Evolutionary conservation across 805 yeast species (phyloP), one percentile per base, ranked within the genome.

Genomic region (Cyberlindnera mississippiensis): DNA sequence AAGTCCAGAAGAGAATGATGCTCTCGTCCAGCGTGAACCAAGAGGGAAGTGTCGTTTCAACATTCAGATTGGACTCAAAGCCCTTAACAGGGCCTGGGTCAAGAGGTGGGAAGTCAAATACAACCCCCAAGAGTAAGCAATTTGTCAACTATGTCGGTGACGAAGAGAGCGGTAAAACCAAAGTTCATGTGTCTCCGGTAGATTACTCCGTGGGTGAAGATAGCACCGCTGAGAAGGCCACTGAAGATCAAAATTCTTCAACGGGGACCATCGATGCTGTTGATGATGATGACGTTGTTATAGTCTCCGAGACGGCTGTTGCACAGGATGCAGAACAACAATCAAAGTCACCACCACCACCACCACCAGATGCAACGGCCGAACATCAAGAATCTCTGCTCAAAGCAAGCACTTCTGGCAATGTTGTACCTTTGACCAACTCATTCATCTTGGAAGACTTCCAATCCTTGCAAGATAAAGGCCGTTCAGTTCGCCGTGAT

Each of bases 81-180:
- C 62, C 62, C 11, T 22, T 57, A 1, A 22, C 39, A 15, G 62
- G 62, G 0, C 60, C 60, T 1, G 62, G 62, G 2, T 56, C 61
- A 10, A 48, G 62, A 43, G 57, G 59, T 16, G 57, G 59, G 9
- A 38, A 24, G 7, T 19, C 18, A 16, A 35, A 33, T 8, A 4
- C 35, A 17, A 28, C 4, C 15, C 11, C 8, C 24, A 19, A 24
- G 17, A 19, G 13, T 6, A 24, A 28, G 17, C 18, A 27, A 6
- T 27, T 27, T 27, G 29, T 27, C 29, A 27, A 27, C 12, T 27
- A 20, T 9, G 24, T 20, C 9, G 24, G 24, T 20, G 24, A 20
- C 9, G 24, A 20, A 20, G 24, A 20, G 24, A 20, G 24, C 9
- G 24, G 24, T 9, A 20, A 20, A 9, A 9, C 24, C 9, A 20